Evolutionary conservation across 2,329 filamentous ascomycete genomes (phyloP), one percentile per base, ranked within the genome.

Genomic region (Colletotrichum lini): DNA sequence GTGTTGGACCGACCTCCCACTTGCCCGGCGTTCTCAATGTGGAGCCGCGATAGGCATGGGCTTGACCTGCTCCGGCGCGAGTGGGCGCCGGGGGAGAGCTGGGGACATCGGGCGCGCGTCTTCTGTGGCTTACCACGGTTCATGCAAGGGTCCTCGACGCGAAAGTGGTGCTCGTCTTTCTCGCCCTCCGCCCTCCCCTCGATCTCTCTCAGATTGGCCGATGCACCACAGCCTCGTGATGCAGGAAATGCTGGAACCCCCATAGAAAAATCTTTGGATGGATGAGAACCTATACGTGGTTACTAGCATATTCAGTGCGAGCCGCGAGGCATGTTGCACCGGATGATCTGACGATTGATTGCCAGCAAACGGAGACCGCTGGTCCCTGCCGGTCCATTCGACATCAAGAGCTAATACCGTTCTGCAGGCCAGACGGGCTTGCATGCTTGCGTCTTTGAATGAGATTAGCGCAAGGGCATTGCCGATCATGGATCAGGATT

Each of bases 391-490:
- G 35, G 16, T 26, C 26, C 50, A 42, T 21, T 54, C 21, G 23
- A 54, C 38, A 44, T 30, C 45, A 42, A 49, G n/a, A 40, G 53
- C 53, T 69, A 54, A 62, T 35, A 54, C 35, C 44, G n/a, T 63
- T 63, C 58, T 57, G 52, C 65, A 45, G 54, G 52, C 52, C 23
- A 45, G 45, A 21, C 47, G 52, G 61, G 53, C 65, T 57, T 59
- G 58, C 26, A 69, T 63, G 53, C 65, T 69, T 67, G 45, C 59
- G 69, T 68, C 40, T 69, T 58, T 59, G 59, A 58, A 64, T 53
- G 65, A 68, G 65, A 71, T 71, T 68, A 30, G 47, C 69, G 53
- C 69, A 71, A 52, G 65, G 69, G 53, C 69, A 63, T 47, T 58
- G 58, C 15, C 30, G 68, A 68, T 71, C 58, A 59, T 63, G 65